These are phyloP conservation scores for Zalaria sp. DNA, from an alignment of 2,329 filamentous ascomycete species.

Conservation along the genomic window DNA sequence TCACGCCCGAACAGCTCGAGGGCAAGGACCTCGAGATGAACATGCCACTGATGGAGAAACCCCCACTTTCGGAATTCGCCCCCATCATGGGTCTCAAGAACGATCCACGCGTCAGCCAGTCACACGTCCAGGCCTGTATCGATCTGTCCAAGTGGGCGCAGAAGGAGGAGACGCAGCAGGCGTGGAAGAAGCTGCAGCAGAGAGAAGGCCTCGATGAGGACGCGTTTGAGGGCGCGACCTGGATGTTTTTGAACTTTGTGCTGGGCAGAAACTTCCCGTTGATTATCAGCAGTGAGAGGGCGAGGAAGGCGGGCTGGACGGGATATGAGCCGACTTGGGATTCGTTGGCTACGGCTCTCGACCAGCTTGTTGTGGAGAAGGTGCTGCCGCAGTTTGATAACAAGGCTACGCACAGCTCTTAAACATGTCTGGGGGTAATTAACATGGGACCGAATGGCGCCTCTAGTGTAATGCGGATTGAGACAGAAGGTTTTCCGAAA, in stretches of 20 bases:
- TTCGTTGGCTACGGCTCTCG: background rate
- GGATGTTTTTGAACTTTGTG: constrained; percentile 28
- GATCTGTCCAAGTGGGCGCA: constrained; percentile 28
- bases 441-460: too few relatives aligned
- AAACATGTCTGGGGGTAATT: too few relatives aligned
- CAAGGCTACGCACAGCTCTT: background rate
- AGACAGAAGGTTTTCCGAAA: too few relatives aligned
- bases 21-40: constrained; percentile 1
- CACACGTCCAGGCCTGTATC: constrained; percentile 20
- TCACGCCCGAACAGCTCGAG: background rate
- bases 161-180: constrained; percentile 21
- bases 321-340: constrained; percentile 18
- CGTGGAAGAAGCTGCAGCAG: constrained; percentile 24
- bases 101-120: constrained; percentile 15
- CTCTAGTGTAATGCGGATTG: too few relatives aligned
- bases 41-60: constrained; percentile 1
- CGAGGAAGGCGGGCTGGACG: constrained; percentile 29
- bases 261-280: constrained; percentile 28
- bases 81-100: background rate
- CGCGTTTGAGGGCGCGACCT: constrained; percentile 30
- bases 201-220: constrained; percentile 17
- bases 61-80: constrained; percentile 2
- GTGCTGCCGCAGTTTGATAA: background rate
- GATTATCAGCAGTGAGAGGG: constrained; percentile 32
- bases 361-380: constrained; percentile 3